These are phyloP conservation scores for Chrysanthemum makinoi DNA, from an alignment of 129 eudicot genomes.

Conservation along the genomic window DNA sequence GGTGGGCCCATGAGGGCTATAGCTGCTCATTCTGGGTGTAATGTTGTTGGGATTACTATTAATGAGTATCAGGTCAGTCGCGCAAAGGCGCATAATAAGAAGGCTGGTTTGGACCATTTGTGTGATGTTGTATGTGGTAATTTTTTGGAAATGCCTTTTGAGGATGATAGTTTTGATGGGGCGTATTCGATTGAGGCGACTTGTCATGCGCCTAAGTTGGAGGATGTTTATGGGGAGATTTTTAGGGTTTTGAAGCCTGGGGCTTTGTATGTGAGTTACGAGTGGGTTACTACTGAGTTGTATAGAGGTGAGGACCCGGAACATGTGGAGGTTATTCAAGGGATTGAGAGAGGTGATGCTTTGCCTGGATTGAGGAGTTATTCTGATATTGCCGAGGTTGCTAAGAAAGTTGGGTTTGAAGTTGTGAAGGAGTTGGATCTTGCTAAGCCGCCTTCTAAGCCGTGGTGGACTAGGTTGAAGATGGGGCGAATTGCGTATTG, in stretches of 20 bases:
- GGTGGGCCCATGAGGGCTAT: constrained; percentile 99
- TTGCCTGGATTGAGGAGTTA: constrained; percentile 77
- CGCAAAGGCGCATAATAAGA: constrained; percentile 71
- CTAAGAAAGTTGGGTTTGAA: constrained; percentile 84
- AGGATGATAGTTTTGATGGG: constrained; percentile 63
- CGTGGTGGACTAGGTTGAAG: constrained; percentile 94
- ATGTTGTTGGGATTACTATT: constrained; percentile 82
- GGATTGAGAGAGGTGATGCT: constrained; percentile 91
- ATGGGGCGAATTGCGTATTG: constrained; percentile 94
- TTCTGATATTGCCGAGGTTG: constrained; percentile 58
- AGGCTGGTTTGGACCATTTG: constrained; percentile 63
- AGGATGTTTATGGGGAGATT: constrained; percentile 79
- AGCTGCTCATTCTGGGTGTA: constrained; percentile 76
- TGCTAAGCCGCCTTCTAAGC: constrained; percentile 75
- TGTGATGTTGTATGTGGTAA: constrained; percentile 94
- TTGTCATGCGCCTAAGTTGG: constrained; percentile 86
- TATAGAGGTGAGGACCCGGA: constrained; percentile 51
- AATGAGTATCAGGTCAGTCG: constrained; percentile 88
- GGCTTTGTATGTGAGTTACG: constrained; percentile 64
- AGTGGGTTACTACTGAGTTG: constrained; percentile 85
- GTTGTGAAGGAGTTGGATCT: constrained; percentile 75
- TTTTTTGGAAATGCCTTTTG: constrained; percentile 86
- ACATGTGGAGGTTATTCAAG: constrained; percentile 79
- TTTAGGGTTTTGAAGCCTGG: constrained; percentile 90
- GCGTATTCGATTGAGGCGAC: constrained; percentile 96